phyloP scores from a whole-genome alignment of 164 flowering plant genomes.

The Platanus orientalis region DNA sequence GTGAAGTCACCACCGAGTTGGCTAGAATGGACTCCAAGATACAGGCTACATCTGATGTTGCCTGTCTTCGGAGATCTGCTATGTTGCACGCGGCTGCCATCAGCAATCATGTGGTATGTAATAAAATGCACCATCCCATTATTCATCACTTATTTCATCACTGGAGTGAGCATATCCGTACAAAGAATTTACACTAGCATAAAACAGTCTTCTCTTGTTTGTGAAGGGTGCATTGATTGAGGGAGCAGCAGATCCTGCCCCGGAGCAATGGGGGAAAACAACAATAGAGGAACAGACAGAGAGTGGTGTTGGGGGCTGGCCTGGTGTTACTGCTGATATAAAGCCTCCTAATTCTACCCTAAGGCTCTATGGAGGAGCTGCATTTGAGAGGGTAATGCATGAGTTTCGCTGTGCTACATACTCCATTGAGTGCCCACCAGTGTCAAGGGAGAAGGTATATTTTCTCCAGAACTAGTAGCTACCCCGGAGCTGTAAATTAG shows the following conservation, averaged over 20 bases:
- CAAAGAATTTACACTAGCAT: neutral
- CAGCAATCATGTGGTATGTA: constrained; percentile 75
- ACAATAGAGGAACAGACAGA: constrained; percentile 71
- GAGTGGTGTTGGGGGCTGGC: constrained; percentile 92
- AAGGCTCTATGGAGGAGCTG: constrained; percentile 98
- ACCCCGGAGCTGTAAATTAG: neutral
- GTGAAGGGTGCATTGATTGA: constrained; percentile 73
- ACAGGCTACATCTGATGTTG: constrained; percentile 83
- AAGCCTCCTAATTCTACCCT: constrained; percentile 89
- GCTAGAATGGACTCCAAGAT: constrained; percentile 63
- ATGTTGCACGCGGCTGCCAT: constrained; percentile 86
- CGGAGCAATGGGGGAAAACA: constrained; percentile 97
- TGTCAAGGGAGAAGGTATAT: constrained; percentile 88
- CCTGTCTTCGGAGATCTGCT: constrained; percentile 81
- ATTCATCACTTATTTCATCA: neutral
- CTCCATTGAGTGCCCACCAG: constrained; percentile 88
- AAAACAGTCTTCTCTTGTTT: constrained; percentile 3
- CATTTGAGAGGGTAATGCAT: constrained; percentile 95
- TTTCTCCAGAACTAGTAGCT: neutral
- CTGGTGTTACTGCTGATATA: constrained; percentile 64
- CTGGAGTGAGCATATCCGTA: neutral
- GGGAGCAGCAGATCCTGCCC: constrained; percentile 98
- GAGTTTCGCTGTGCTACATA: constrained; percentile 95
- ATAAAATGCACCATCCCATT: neutral
- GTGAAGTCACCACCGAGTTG: constrained; percentile 64